A percentile compares a stretch with the other conserved stretches of the same genome.
Evolutionary conservation across 2,329 filamentous ascomycete genomes (phyloP).

Genomic region (Xylariaceae sp.): DNA sequence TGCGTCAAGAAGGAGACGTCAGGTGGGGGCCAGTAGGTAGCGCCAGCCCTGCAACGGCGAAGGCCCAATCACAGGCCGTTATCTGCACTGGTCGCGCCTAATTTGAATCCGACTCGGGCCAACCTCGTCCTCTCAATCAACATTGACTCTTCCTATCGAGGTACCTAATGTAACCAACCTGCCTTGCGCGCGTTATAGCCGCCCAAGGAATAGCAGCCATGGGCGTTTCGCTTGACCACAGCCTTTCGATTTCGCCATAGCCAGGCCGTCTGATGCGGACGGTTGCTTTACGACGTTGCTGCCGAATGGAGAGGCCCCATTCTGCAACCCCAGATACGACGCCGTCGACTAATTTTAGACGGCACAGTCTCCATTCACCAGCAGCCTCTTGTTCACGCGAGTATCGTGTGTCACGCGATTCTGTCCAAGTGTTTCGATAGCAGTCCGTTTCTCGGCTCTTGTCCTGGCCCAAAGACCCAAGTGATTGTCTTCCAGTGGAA

Average conservation of each 20-base stretch:
- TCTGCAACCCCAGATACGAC: background rate
- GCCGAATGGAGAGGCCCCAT: background rate
- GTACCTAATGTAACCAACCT: conserved; percentile 30
- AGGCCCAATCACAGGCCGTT: conserved; percentile 22
- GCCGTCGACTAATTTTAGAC: too few species aligned
- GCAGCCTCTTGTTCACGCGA: too few species aligned
- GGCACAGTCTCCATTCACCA: too few species aligned
- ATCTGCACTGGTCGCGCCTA: conserved; percentile 25
- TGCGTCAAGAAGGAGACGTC: too few species aligned
- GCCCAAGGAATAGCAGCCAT: conserved; percentile 14
- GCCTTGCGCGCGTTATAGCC: conserved; percentile 21
- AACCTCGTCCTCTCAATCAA: conserved; percentile 15
- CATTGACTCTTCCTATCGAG: conserved; percentile 12
- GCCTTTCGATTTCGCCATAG: conserved; percentile 29
- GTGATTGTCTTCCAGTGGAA: too few species aligned
- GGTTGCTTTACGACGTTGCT: conserved; percentile 26
- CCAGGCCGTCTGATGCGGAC: conserved; percentile 24
- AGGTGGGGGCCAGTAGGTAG: too few species aligned
- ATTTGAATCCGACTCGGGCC: conserved; percentile 18
- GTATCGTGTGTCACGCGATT: too few species aligned
- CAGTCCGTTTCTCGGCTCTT: too few species aligned
- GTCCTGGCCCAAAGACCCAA: too few species aligned
- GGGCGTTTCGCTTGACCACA: conserved; percentile 29
- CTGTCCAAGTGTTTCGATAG: too few species aligned
- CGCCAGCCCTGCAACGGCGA: background rate